phyloP scores from a whole-genome alignment of 2,329 filamentous ascomycete species.

The Phoma herbarum region DNA sequence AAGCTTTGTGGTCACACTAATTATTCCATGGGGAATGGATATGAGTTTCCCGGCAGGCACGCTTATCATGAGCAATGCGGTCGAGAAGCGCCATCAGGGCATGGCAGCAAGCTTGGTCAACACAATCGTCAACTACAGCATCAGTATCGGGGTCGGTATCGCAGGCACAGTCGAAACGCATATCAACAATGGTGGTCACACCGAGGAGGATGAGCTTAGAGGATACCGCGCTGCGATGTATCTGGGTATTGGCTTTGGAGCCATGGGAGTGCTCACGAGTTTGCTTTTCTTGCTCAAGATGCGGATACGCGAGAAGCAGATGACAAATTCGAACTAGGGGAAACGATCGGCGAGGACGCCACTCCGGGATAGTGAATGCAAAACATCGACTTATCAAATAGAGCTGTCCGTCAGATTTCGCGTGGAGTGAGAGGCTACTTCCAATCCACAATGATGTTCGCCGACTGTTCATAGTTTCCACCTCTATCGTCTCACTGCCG shows the following conservation, averaged over 20 bases:
- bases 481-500: not conserved
- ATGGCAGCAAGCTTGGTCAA: slow-evolving; percentile 53
- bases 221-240: slow-evolving; percentile 54
- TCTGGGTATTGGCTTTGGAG: slow-evolving; percentile 50
- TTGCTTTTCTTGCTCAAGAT: slow-evolving; percentile 38
- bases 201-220: slow-evolving; percentile 38
- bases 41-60: slow-evolving; percentile 55
- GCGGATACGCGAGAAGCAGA: slow-evolving; percentile 12
- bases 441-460: not conserved
- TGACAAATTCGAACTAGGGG: not conserved
- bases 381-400: not conserved
- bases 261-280: slow-evolving; percentile 37
- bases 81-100: slow-evolving; percentile 53
- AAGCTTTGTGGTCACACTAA: slow-evolving; percentile 42
- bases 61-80: slow-evolving; percentile 51
- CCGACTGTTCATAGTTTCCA: not conserved
- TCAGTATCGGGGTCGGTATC: slow-evolving; percentile 54
- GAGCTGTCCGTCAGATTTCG: not conserved
- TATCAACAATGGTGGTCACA: slow-evolving; percentile 46
- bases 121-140: slow-evolving; percentile 56
- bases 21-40: slow-evolving; percentile 54
- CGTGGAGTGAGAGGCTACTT: not conserved
- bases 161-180: slow-evolving; percentile 55
- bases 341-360: not conserved
- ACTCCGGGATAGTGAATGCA: not conserved